A percentile compares a stretch with the other conserved stretches of the same genome.
Evolutionary conservation across 441 rosid species (phyloP).

Genomic region (Pelargonium myrrhifolium): DNA sequence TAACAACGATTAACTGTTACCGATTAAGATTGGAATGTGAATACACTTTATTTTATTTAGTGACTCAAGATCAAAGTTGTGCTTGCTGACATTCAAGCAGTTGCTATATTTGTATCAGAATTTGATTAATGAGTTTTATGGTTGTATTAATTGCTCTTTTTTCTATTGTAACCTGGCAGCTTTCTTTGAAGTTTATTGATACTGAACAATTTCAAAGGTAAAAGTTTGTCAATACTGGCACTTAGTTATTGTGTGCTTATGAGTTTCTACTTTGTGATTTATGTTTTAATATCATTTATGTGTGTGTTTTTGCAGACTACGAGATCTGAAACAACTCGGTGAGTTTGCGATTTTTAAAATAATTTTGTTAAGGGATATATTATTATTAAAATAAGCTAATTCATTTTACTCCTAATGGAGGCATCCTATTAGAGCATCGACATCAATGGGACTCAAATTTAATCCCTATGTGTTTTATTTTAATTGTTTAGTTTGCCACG

Average conservation of each 20-base stretch:
- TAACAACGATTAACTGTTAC: background rate
- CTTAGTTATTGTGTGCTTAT: background rate
- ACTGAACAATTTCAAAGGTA: slow-evolving; percentile 93
- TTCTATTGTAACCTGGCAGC: slow-evolving; percentile 16
- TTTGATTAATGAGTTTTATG: background rate
- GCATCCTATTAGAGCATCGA: too few species aligned
- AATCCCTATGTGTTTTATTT: too few species aligned
- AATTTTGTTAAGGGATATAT: background rate
- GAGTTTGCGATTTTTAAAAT: slow-evolving; percentile 21
- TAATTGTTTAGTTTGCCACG: too few species aligned
- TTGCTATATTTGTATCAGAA: slow-evolving; percentile 12
- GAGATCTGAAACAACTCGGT: slow-evolving; percentile 91
- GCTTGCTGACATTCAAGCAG: background rate
- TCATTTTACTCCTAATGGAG: too few species aligned
- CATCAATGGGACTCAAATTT: too few species aligned
- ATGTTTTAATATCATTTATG: slow-evolving; percentile 10
- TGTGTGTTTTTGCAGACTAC: slow-evolving; percentile 58
- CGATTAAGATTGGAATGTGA: background rate
- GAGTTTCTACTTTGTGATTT: background rate
- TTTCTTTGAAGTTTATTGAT: slow-evolving; percentile 65
- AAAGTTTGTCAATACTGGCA: background rate
- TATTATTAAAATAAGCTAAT: background rate
- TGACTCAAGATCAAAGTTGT: background rate
- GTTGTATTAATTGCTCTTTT: background rate
- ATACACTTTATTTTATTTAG: background rate